Percentiles rank a stretch among this genome's conserved stretches.
These are phyloP conservation scores for Kernera saxatilis DNA, from an alignment of 345 rosid species.

Conservation along the genomic window DNA sequence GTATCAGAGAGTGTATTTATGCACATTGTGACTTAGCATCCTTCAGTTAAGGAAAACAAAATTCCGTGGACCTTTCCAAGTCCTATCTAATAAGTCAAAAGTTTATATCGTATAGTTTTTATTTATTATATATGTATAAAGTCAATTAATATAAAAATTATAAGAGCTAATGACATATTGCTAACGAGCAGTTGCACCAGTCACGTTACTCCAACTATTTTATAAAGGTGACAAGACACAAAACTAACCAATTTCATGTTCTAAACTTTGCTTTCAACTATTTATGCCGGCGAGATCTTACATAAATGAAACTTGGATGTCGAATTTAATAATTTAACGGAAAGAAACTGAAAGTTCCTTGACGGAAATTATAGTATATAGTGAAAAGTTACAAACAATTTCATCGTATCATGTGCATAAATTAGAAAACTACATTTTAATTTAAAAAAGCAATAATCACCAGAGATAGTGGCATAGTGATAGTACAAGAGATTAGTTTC, in stretches of 20 bases:
- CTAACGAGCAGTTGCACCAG: conserved; percentile 25
- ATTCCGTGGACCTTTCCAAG: conserved; percentile 4
- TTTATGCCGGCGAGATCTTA: conserved; percentile 3
- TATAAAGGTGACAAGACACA: neutral
- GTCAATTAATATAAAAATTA: conserved; percentile 26
- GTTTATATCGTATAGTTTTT: neutral
- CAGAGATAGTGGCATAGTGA: too few relatives aligned
- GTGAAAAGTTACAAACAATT: neutral
- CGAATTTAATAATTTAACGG: neutral
- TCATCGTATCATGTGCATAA: too few relatives aligned
- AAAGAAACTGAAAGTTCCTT: neutral
- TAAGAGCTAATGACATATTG: conserved; percentile 6
- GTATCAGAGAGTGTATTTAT: neutral
- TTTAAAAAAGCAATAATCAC: too few relatives aligned
- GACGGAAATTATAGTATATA: neutral
- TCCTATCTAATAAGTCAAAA: conserved; percentile 5
- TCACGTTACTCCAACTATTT: neutral
- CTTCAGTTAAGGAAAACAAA: neutral
- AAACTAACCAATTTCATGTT: conserved; percentile 11
- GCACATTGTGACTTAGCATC: conserved; percentile 1
- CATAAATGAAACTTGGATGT: conserved; percentile 2
- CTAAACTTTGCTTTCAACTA: conserved; percentile 23
- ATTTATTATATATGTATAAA: neutral
- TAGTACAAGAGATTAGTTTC: too few relatives aligned
- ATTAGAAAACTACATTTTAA: too few relatives aligned